Evolutionary conservation across 2,329 filamentous ascomycete genomes (phyloP).

Genomic region (Cercospora citrullina): DNA sequence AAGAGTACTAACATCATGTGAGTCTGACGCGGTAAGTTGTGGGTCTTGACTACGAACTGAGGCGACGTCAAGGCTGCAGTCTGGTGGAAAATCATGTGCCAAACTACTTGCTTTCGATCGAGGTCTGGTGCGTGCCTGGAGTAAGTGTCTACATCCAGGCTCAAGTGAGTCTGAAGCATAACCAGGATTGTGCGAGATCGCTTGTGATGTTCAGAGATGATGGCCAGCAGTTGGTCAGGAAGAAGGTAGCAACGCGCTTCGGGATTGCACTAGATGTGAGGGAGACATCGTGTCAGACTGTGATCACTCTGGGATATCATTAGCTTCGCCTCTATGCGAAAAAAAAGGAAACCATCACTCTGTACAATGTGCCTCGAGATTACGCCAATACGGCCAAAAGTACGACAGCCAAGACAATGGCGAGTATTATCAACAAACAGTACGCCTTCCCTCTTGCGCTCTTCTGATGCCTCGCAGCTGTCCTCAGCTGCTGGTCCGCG

Average conservation of each 20-base stretch:
- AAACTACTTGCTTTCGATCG: neutral
- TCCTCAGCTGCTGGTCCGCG: slow-evolving; percentile 80
- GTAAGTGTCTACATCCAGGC: neutral
- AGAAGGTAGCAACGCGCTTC: neutral
- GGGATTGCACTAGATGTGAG: neutral
- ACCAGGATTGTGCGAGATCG: neutral
- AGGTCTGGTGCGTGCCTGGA: neutral
- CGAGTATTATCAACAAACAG: slow-evolving; percentile 83
- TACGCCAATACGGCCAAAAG: slow-evolving; percentile 69
- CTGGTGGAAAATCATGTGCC: neutral
- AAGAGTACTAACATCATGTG: neutral
- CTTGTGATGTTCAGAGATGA: neutral
- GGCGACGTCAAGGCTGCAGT: neutral
- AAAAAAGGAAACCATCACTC: neutral
- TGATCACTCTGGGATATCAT: neutral
- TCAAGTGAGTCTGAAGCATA: neutral
- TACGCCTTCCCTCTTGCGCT: slow-evolving; percentile 93
- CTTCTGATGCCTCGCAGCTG: slow-evolving; percentile 90
- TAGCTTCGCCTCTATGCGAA: neutral
- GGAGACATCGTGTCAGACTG: neutral
- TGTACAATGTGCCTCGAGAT: neutral
- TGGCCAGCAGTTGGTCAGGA: neutral
- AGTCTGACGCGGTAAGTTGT: neutral
- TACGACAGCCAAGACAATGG: slow-evolving; percentile 85
- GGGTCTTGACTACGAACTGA: neutral